These are phyloP conservation scores for Metarhizium brunneum DNA, from an alignment of 2,329 filamentous ascomycete species.

Conservation along the genomic window DNA sequence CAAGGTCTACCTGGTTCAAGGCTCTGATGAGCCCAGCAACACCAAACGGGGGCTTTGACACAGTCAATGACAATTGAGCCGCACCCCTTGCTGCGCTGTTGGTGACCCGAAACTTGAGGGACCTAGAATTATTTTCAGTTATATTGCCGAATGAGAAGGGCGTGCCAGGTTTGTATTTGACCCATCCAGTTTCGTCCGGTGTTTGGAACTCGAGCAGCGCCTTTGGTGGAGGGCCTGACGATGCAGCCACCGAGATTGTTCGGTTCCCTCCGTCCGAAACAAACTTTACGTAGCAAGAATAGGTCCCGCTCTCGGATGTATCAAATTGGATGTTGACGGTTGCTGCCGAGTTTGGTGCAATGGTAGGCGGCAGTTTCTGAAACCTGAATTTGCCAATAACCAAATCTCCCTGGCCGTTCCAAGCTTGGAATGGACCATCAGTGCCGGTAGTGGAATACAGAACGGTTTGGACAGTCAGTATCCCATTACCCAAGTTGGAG, in stretches of 20 bases:
- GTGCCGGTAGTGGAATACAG: constrained; percentile 33
- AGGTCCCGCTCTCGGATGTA: constrained; percentile 35
- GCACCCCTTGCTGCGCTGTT: constrained; percentile 38
- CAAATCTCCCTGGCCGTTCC: constrained; percentile 24
- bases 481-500: constrained; percentile 38
- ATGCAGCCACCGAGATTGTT: constrained; percentile 37
- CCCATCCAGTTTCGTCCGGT: constrained; percentile 40
- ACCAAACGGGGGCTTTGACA: constrained; percentile 53
- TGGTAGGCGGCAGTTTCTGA: constrained; percentile 32
- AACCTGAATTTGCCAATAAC: constrained; percentile 40
- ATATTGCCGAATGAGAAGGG: constrained; percentile 49
- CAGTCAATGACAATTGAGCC: constrained; percentile 42
- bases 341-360: constrained; percentile 28
- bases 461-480: constrained; percentile 34
- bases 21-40: constrained; percentile 43
- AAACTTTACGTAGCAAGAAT: constrained; percentile 37
- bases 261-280: constrained; percentile 38
- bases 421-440: constrained; percentile 33
- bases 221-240: constrained; percentile 37
- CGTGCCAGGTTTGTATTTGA: constrained; percentile 29
- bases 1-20: constrained; percentile 46
- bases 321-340: constrained; percentile 38
- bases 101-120: constrained; percentile 41
- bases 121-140: constrained; percentile 37
- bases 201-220: constrained; percentile 47